Percentiles rank a stretch among this genome's conserved stretches.
phyloP scores from a whole-genome alignment of 495 filamentous ascomycete genomes.

The Penicillium pancosmium region DNA sequence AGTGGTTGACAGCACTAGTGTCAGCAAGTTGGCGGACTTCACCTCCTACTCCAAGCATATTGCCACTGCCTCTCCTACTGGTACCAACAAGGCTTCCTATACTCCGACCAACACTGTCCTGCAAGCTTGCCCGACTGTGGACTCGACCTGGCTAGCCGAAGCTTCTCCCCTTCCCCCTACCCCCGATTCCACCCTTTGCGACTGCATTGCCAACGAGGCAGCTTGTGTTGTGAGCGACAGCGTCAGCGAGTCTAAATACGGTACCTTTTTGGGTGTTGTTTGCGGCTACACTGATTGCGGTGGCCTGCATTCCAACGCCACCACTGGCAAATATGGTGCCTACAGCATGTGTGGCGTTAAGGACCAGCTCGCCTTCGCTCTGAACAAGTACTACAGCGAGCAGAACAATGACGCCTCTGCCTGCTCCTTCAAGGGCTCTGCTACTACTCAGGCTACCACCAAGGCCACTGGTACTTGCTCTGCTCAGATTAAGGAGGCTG shows the following conservation, averaged over 20 bases:
- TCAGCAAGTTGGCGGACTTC: conserved; percentile 72
- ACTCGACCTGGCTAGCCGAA: conserved; percentile 65
- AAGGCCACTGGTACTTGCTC: conserved; percentile 55
- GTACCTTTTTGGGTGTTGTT: conserved; percentile 70
- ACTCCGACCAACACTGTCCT: conserved; percentile 75
- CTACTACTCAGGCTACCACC: conserved; percentile 51
- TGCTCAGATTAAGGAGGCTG: conserved; percentile 61
- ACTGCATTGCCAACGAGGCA: conserved; percentile 75
- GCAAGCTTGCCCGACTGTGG: conserved; percentile 68
- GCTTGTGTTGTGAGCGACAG: conserved; percentile 64
- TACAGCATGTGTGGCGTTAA: conserved; percentile 85
- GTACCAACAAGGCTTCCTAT: conserved; percentile 67
- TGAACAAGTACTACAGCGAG: conserved; percentile 78
- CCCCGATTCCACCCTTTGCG: conserved; percentile 73
- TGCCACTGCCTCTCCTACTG: conserved; percentile 64
- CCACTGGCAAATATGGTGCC: conserved; percentile 77
- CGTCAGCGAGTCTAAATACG: conserved; percentile 51
- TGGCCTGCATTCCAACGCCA: conserved; percentile 71
- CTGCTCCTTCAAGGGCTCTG: conserved; percentile 78
- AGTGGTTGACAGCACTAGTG: conserved; percentile 60
- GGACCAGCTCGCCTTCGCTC: conserved; percentile 77
- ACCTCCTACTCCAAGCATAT: conserved; percentile 71
- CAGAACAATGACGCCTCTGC: conserved; percentile 57
- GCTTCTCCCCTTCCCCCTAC: conserved; percentile 73
- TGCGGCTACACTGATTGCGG: conserved; percentile 70